Evolutionary conservation across 2,329 filamentous ascomycete genomes (phyloP).

Genomic region (Penicillium sp.): DNA sequence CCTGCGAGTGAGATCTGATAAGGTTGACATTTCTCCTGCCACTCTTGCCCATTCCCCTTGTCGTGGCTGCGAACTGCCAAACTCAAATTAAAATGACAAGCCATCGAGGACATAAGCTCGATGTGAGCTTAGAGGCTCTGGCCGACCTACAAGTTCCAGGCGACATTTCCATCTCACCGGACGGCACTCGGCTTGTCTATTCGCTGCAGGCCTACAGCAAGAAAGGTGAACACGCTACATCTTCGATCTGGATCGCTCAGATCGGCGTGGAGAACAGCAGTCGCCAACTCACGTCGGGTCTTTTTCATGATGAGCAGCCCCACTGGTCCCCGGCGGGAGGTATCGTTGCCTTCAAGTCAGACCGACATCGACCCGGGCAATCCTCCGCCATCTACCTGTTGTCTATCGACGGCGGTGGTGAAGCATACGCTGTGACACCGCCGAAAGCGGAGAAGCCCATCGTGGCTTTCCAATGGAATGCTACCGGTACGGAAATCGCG

Average conservation of each 20-base stretch:
- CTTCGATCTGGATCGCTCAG: conserved; percentile 10
- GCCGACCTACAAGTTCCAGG: no score
- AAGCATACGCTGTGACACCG: background rate
- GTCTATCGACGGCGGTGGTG: background rate
- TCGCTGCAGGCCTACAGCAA: no score
- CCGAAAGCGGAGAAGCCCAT: background rate
- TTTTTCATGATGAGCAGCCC: conserved; percentile 10
- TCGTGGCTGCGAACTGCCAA: no score
- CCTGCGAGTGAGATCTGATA: no score
- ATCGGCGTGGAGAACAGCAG: conserved; percentile 4
- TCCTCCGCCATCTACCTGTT: conserved; percentile 1
- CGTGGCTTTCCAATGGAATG: background rate
- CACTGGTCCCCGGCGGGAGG: conserved; percentile 12
- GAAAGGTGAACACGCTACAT: conserved; percentile 3
- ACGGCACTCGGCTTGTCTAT: no score
- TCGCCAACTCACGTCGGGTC: conserved; percentile 7
- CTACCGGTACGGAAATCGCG: background rate
- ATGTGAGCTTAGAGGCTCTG: no score
- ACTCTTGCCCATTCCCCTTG: no score
- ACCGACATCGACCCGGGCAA: conserved; percentile 6
- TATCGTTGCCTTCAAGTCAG: conserved; percentile 10
- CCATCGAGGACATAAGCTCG: no score
- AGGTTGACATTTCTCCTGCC: no score
- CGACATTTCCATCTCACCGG: no score
- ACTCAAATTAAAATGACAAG: no score